Percentiles rank a stretch among this genome's conserved stretches.
phyloP scores from a whole-genome alignment of 352 stramenopile species.

The Globisporangium paddicum region DNA sequence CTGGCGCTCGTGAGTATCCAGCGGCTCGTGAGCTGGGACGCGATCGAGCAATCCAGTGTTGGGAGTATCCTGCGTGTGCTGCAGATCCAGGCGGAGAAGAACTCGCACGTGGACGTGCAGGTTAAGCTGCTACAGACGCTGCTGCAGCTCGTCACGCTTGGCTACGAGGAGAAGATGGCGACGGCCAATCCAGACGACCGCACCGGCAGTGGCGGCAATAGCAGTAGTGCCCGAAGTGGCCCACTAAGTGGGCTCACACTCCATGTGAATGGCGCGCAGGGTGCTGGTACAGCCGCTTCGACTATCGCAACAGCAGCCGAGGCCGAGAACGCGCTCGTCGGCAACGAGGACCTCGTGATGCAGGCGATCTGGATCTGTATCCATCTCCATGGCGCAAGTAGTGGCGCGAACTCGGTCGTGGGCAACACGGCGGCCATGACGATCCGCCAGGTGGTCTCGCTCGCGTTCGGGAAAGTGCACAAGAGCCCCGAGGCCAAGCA shows the following conservation, averaged over 20 bases:
- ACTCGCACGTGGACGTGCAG: conserved; percentile 74
- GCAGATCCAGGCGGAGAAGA: conserved; percentile 94
- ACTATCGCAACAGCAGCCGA: conserved; percentile 1
- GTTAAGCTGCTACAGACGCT: conserved; percentile 89
- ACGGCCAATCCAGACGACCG: not conserved
- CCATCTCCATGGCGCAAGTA: conserved; percentile 70
- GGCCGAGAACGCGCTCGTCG: conserved; percentile 45
- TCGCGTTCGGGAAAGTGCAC: conserved; percentile 81
- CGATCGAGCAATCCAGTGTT: conserved; percentile 92
- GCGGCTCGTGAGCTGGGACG: conserved; percentile 93
- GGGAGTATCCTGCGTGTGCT: conserved; percentile 94
- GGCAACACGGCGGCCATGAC: conserved; percentile 87
- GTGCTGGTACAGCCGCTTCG: not conserved
- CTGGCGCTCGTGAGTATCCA: conserved; percentile 95
- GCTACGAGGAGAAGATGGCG: conserved; percentile 49
- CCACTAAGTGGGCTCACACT: conserved; percentile 17
- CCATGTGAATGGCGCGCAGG: conserved; percentile 9
- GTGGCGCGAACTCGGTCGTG: conserved; percentile 70
- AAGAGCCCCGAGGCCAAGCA: conserved; percentile 64
- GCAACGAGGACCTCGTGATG: conserved; percentile 84
- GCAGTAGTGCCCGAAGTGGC: not conserved
- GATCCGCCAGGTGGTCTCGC: conserved; percentile 83
- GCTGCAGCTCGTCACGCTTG: conserved; percentile 80
- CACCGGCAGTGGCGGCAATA: not conserved
- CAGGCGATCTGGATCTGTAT: conserved; percentile 87